Base-by-base conservation (phyloP, 2,329 filamentous ascomycete genomes). In the Colletotrichum sidae region DNA sequence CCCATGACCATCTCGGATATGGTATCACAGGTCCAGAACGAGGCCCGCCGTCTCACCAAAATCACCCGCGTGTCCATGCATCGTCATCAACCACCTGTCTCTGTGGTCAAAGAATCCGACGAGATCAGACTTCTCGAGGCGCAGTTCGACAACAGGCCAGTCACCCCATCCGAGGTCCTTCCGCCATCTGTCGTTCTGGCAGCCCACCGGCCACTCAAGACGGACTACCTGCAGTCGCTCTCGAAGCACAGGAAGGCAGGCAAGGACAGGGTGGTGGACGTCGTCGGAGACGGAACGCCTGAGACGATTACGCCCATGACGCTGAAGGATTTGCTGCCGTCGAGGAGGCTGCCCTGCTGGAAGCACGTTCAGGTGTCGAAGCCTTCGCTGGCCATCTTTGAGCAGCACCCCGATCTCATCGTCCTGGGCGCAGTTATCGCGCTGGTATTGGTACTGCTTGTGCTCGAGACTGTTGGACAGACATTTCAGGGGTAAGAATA, bases 221-320 rank as follows among this genome's bases (percentile, higher is more conserved):
- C 66, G n/a, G 46, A 17, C 53, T 67, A 62, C 53, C 66, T 68
- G n/a, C 66, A 66, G 15, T 47, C 54, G 12, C 53, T 68, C 11
- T 45, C 62, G 5, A 59, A 45, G 57, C 34, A 63, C 10, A 45
- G 39, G 0, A 37, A 25, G 34, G 13, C 65, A 9, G 42, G 41
- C 33, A 67, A 52, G 51, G 65, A 60, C 38, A 60, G 52, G n/a
- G 53, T 68, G 7, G 52, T 68, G n/a, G 66, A 68, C 10, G 57
- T 68, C 5, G 63, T 50, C 15, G 66, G 63, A 15, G 58, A 62
- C 11, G 66, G 66, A 3, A 60, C 56, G 15, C 60, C 61, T 4
- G 60, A 51, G n/a, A 55, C 55, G 8, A 65, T 67, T 33, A 53
- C 52, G 42, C 65, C 61, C 6, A 60, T 60, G 52, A 51, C 62